These are phyloP conservation scores for Botryotinia globosa DNA, from an alignment of 2,329 filamentous ascomycete species.

Conservation along the genomic window DNA sequence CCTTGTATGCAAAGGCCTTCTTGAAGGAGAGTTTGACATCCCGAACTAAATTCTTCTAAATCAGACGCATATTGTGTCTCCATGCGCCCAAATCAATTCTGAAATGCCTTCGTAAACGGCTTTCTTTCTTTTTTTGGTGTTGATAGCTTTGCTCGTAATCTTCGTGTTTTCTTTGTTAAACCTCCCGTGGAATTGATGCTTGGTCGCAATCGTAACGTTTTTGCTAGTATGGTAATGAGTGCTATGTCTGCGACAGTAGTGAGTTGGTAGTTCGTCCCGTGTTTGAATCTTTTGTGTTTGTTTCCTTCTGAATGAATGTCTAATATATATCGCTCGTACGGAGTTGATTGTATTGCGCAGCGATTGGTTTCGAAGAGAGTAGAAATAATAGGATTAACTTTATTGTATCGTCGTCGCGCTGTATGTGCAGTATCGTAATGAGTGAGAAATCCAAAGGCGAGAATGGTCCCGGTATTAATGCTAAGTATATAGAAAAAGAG, in stretches of 20 bases:
- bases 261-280: conserved; percentile 13
- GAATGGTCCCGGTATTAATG: conserved; percentile 1
- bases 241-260: conserved; percentile 10
- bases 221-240: conserved; percentile 3
- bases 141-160: background rate
- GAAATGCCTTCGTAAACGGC: background rate
- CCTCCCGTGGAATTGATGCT: background rate
- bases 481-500: conserved; percentile 9
- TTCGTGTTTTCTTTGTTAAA: background rate
- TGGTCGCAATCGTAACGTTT: background rate
- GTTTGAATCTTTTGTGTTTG: background rate
- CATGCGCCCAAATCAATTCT: conserved; percentile 16
- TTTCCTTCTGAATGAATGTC: background rate
- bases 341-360: background rate
- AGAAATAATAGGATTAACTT: conserved; percentile 7
- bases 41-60: conserved; percentile 24
- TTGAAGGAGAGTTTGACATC: conserved; percentile 25
- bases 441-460: background rate
- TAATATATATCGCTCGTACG: background rate
- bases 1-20: conserved; percentile 25
- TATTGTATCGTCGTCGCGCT: background rate
- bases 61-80: conserved; percentile 22
- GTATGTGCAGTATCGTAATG: background rate
- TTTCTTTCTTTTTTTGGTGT: background rate
- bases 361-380: conserved; percentile 2